Evolutionary conservation across 805 yeast species (phyloP).

Genomic region (Lipomyces kockii): DNA sequence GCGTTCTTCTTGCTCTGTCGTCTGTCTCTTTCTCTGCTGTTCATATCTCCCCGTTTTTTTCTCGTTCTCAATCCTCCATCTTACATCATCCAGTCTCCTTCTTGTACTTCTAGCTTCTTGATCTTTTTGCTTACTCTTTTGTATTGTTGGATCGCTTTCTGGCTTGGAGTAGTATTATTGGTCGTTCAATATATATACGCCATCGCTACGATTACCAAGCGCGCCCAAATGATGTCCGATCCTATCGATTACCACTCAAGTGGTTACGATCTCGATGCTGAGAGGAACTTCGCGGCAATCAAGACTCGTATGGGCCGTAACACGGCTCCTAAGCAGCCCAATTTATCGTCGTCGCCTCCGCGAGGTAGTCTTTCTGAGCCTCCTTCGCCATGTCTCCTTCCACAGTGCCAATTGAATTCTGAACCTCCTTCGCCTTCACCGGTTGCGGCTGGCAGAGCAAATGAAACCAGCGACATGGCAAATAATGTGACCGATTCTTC

Average conservation of each 20-base stretch:
- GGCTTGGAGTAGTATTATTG: neutral
- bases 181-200: neutral
- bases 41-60: neutral
- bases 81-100: neutral
- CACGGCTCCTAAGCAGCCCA: neutral
- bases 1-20: conserved; percentile 1
- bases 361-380: neutral
- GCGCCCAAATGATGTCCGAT: conserved; percentile 14
- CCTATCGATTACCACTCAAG: conserved; percentile 25
- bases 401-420: conserved; percentile 2
- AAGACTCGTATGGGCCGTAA: conserved; percentile 1
- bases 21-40: conserved; percentile 4
- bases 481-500: neutral
- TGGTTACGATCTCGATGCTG: conserved; percentile 9
- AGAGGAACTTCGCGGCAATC: neutral
- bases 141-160: neutral
- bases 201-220: conserved; percentile 1
- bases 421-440: neutral
- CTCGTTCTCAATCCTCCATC: neutral
- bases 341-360: conserved; percentile 22
- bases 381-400: neutral
- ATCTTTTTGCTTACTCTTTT: conserved; percentile 8
- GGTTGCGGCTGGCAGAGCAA: neutral
- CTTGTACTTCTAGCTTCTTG: conserved; percentile 8
- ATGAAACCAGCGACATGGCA: neutral